Evolutionary conservation across 257 asterid species (phyloP), one percentile per base, ranked within the genome.

Genomic region (Solanum tarapatanum): DNA sequence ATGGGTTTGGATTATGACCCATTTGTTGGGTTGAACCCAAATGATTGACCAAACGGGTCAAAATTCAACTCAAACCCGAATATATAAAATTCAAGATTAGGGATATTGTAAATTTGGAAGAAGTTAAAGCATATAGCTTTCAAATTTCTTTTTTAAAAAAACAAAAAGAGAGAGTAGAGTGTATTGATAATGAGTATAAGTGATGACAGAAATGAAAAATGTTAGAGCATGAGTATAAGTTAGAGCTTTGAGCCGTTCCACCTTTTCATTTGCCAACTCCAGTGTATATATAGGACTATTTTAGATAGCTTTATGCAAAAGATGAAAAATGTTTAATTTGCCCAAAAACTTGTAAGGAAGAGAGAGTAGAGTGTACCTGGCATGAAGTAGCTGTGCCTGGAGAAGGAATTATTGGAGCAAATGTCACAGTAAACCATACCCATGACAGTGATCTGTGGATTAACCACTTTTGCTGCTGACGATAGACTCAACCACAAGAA

Each of bases 391-490:
- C 99, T 94, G 89, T 95, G 97, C 83, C 83, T 93, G 91, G 99
- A 95, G 94, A 96, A 96, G 93, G 97, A 90, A 91, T 94, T 93
- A 86, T 94, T 94, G 92, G 95, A 93, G 95, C 99, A 96, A 92
- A 92, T 92, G 87, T 96, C 99, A 74, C 99, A 96, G 82, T 95
- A 96, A 62, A 96, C 99, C 93, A 95, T 92, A n/a, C 99, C 99
- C 98, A 96, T 94, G 58, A 96, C 99, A 41, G 96, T 94, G 89
- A 96, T 94, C 86, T 93, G 96, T 35, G 98, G 92, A 86, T 90
- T 88, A 45, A 89, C 77, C 60, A 87, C 13, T 83, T 87, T 92
- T 33, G 91, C 88, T 76, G 96, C 90, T 90, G 83, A 86, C 84
- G 88, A 83, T 11, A 88, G 88, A 86, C 86, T 86, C 73, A 93